These are phyloP conservation scores for Gaeumannomyces sp. DNA, from an alignment of 2,329 filamentous ascomycete genomes.

Conservation along the genomic window DNA sequence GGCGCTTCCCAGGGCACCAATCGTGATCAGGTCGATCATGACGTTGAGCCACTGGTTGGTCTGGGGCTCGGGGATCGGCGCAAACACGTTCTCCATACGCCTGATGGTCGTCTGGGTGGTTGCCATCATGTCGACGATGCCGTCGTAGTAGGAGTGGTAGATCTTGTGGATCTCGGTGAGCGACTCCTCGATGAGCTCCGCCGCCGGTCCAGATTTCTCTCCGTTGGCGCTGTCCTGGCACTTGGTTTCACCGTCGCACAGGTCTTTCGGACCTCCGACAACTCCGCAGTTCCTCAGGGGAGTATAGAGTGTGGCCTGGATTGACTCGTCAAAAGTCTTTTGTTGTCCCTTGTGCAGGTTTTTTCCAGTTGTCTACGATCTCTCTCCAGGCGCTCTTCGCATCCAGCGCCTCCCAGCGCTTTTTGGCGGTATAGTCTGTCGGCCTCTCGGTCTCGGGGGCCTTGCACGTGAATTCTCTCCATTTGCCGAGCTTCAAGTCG, in stretches of 20 bases:
- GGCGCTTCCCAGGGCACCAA: constrained; percentile 20
- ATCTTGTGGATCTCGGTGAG: constrained; percentile 15
- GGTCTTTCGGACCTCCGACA: neutral
- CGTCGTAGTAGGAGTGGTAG: constrained; percentile 14
- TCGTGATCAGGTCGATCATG: constrained; percentile 23
- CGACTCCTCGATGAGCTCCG: constrained; percentile 18
- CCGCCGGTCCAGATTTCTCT: constrained; percentile 14
- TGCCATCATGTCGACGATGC: constrained; percentile 13
- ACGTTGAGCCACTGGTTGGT: constrained; percentile 22
- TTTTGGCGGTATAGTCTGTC: constrained; percentile 7
- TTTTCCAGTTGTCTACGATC: constrained; percentile 18
- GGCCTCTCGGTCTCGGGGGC: constrained; percentile 10
- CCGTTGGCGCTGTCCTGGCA: constrained; percentile 9
- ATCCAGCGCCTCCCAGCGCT: constrained; percentile 22
- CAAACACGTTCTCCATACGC: constrained; percentile 22
- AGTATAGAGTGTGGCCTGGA: constrained; percentile 11
- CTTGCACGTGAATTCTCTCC: constrained; percentile 20
- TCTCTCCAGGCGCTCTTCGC: constrained; percentile 22
- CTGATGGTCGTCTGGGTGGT: constrained; percentile 16
- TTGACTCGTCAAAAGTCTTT: constrained; percentile 15
- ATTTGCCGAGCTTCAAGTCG: constrained; percentile 16
- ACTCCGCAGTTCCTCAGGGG: constrained; percentile 6
- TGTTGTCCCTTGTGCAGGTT: constrained; percentile 10
- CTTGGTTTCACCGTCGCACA: constrained; percentile 10
- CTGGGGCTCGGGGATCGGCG: constrained; percentile 20